These are phyloP conservation scores for Xylaria sp. DNA, from an alignment of 2,329 filamentous ascomycete species.

Conservation along the genomic window DNA sequence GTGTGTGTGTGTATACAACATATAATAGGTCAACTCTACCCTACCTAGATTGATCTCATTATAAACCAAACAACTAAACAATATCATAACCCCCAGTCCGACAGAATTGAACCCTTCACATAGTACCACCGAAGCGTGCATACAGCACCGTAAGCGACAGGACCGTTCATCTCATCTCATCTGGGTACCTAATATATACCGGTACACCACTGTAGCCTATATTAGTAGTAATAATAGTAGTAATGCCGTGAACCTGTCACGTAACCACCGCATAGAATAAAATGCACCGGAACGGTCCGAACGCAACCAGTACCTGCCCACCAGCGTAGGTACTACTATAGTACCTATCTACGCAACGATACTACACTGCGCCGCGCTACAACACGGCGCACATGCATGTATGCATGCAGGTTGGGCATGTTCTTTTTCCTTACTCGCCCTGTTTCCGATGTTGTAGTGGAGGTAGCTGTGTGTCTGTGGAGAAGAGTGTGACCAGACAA, in stretches of 20 bases:
- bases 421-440: background rate
- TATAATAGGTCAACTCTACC: background rate
- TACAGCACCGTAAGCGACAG: background rate
- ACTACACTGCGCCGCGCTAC: background rate
- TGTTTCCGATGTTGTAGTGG: background rate
- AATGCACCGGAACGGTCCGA: constrained; percentile 6
- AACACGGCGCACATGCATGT: background rate
- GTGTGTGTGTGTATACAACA: too few relatives aligned
- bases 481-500: constrained; percentile 21
- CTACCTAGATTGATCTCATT: background rate
- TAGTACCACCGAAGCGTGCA: background rate
- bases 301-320: background rate
- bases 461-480: background rate
- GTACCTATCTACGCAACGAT: background rate
- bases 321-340: background rate
- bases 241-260: constrained; percentile 15
- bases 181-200: background rate
- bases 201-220: too few relatives aligned
- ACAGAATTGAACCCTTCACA: background rate
- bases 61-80: background rate
- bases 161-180: constrained; percentile 1
- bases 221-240: background rate
- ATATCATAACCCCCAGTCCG: background rate
- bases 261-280: constrained; percentile 13
- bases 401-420: constrained; percentile 2